Percentiles rank a stretch among this genome's conserved stretches.
phyloP scores from a whole-genome alignment of 495 filamentous ascomycete genomes.

The Letharia lupina region DNA sequence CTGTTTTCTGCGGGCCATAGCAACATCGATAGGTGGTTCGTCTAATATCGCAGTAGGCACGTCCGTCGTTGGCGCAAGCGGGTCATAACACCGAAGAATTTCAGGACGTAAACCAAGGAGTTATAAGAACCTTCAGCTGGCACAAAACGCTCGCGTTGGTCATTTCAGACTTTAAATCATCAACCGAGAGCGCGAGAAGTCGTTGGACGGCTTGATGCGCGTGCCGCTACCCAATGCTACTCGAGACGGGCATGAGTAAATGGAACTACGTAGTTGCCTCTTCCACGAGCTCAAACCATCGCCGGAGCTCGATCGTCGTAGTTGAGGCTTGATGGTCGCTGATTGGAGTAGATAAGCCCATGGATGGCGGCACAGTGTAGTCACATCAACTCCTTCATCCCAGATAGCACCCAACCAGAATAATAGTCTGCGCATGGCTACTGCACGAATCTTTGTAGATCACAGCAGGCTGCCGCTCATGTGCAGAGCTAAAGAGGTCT shows the following conservation, averaged over 20 bases:
- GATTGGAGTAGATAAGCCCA: background rate
- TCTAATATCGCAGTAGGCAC: background rate
- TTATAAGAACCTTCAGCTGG: background rate
- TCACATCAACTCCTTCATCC: background rate
- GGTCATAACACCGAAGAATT: background rate
- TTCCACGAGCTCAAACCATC: background rate
- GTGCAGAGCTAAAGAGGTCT: background rate
- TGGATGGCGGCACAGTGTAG: background rate
- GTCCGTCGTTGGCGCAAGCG: background rate
- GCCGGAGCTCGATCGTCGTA: background rate
- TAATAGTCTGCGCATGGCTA: background rate
- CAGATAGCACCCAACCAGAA: background rate
- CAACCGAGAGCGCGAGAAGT: background rate
- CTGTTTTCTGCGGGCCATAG: too few relatives aligned
- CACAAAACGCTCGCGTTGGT: background rate
- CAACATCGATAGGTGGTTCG: too few relatives aligned
- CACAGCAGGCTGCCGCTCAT: background rate
- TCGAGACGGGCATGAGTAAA: background rate
- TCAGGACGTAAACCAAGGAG: background rate
- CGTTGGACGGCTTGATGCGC: too few relatives aligned
- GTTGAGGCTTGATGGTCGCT: background rate
- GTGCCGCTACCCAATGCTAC: background rate
- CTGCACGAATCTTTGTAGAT: background rate
- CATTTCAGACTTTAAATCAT: background rate
- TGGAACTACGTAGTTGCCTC: background rate